Percentiles rank a stretch among this genome's conserved stretches.
Evolutionary conservation across 345 rosid genomes (phyloP).

Genomic region (Linum lewisii): DNA sequence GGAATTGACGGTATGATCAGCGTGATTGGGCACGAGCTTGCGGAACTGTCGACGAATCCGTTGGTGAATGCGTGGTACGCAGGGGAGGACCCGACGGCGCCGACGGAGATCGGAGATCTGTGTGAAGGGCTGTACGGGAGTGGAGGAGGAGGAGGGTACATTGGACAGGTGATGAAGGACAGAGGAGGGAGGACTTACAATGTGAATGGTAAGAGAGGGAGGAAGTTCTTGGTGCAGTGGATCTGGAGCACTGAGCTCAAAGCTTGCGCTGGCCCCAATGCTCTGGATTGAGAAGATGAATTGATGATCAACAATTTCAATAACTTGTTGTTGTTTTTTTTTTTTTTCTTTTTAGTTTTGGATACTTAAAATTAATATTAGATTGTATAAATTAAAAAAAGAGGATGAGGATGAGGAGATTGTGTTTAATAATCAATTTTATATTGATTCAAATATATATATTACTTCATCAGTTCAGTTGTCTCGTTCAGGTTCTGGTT

Average conservation of each 20-base stretch:
- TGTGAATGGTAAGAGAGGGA: constrained; percentile 59
- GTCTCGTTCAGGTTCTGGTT: too few species aligned
- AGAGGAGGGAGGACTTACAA: constrained; percentile 50
- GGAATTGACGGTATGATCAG: constrained; percentile 95
- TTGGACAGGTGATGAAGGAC: constrained; percentile 79
- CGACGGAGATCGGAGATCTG: constrained; percentile 78
- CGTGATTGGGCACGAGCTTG: constrained; percentile 91
- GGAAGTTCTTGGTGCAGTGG: constrained; percentile 86
- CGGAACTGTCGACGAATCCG: constrained; percentile 80
- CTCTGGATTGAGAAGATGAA: constrained; percentile 26
- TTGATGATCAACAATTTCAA: too few species aligned
- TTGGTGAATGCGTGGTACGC: constrained; percentile 96
- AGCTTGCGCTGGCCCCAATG: constrained; percentile 83
- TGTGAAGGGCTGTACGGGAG: constrained; percentile 90
- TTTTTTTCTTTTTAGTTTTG: too few species aligned
- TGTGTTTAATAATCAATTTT: too few species aligned
- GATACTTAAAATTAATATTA: too few species aligned
- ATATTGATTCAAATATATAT: too few species aligned
- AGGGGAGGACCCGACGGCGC: constrained; percentile 94
- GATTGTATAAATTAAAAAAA: too few species aligned
- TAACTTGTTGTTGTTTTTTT: too few species aligned
- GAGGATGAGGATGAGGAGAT: too few species aligned
- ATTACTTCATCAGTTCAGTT: too few species aligned
- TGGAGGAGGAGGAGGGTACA: constrained; percentile 93
- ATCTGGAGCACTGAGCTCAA: constrained; percentile 70